A percentile compares a stretch with the other conserved stretches of the same genome.
phyloP scores from a whole-genome alignment of 2,329 filamentous ascomycete species.

The Penicillium sp. region DNA sequence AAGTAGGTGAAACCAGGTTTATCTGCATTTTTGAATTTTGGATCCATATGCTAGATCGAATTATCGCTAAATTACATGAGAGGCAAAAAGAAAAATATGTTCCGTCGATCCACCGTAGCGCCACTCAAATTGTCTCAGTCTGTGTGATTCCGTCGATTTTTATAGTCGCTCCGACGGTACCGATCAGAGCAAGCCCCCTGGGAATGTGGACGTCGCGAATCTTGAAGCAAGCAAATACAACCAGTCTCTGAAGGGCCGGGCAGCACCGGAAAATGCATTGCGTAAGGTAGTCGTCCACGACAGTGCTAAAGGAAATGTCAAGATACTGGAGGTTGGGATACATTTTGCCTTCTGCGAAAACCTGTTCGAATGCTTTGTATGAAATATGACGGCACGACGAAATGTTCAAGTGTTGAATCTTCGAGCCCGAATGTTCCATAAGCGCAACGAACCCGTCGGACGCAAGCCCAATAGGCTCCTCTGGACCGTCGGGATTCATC shows the following conservation, averaged over 20 bases:
- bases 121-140: constrained; percentile 6
- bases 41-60: background rate
- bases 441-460: constrained; percentile 73
- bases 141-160: constrained; percentile 18
- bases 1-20: background rate
- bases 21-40: background rate
- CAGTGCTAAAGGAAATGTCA: constrained; percentile 67
- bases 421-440: constrained; percentile 75
- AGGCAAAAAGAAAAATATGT: background rate
- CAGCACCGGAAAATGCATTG: constrained; percentile 47
- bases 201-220: constrained; percentile 57
- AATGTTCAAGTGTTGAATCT: constrained; percentile 69
- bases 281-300: constrained; percentile 46
- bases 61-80: background rate
- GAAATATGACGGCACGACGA: constrained; percentile 81
- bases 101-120: background rate
- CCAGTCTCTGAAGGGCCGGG: constrained; percentile 52
- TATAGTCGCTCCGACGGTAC: constrained; percentile 31
- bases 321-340: constrained; percentile 70
- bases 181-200: constrained; percentile 58
- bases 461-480: constrained; percentile 68
- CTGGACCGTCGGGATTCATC: constrained; percentile 60
- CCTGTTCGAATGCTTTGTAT: constrained; percentile 66
- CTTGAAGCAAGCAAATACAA: constrained; percentile 63
- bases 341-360: constrained; percentile 60